Evolutionary conservation across 495 filamentous ascomycete genomes (phyloP).

Genomic region (Chaetomium cochliodes): DNA sequence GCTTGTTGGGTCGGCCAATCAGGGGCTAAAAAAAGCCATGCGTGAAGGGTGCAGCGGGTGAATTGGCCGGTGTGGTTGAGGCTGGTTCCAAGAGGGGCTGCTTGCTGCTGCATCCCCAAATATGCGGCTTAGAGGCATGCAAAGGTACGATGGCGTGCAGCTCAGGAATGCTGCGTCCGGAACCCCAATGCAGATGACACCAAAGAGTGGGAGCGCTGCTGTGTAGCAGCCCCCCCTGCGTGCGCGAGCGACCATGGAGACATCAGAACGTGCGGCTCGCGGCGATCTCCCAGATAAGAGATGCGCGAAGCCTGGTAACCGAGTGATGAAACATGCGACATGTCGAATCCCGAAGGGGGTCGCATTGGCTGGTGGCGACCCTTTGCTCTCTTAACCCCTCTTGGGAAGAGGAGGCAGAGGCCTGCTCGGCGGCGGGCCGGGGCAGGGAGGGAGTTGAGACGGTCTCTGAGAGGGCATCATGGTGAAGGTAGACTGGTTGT

Average conservation of each 20-base stretch:
- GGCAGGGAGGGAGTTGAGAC: slow-evolving; percentile 76
- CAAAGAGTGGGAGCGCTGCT: slow-evolving; percentile 15
- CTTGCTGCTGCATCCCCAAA: slow-evolving; percentile 17
- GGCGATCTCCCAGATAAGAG: slow-evolving; percentile 19
- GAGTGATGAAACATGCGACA: slow-evolving; percentile 22
- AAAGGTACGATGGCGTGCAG: slow-evolving; percentile 32
- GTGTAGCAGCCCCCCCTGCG: slow-evolving; percentile 26
- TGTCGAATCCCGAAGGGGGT: slow-evolving; percentile 22
- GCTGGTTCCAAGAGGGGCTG: slow-evolving; percentile 20
- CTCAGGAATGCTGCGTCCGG: slow-evolving; percentile 9
- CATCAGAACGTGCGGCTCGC: slow-evolving; percentile 22
- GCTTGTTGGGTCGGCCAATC: slow-evolving; percentile 21
- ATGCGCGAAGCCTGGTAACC: slow-evolving; percentile 22
- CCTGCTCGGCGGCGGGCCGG: slow-evolving; percentile 77
- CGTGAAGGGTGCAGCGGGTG: neutral
- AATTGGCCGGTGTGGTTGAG: slow-evolving; percentile 1
- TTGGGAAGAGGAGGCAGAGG: slow-evolving; percentile 81
- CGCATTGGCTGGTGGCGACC: slow-evolving; percentile 1
- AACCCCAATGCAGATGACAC: slow-evolving; percentile 23
- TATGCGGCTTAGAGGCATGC: slow-evolving; percentile 20
- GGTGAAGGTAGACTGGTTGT: slow-evolving; percentile 27
- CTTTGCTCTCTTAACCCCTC: slow-evolving; percentile 50
- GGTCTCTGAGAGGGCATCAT: slow-evolving; percentile 68
- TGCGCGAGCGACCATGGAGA: slow-evolving; percentile 20
- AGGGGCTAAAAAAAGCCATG: neutral